phyloP scores from a whole-genome alignment of 2,329 filamentous ascomycete species.

The Cytospora piceae region DNA sequence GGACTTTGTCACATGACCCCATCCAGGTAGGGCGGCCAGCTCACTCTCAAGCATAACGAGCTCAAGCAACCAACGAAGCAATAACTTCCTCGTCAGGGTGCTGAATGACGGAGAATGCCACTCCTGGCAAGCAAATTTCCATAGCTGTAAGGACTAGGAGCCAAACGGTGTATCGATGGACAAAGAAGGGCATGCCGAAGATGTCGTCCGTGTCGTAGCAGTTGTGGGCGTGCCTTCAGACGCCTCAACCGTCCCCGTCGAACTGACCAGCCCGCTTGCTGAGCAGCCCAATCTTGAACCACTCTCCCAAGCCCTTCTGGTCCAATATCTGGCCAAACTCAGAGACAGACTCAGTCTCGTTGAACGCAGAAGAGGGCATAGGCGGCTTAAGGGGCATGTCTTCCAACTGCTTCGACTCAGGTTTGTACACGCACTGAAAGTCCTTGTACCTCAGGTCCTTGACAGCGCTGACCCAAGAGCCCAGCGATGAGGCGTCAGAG shows the following conservation, averaged over 20 bases:
- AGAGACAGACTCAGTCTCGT: slow-evolving; percentile 66
- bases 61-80: slow-evolving; percentile 42
- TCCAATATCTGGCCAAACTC: slow-evolving; percentile 68
- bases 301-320: slow-evolving; percentile 57
- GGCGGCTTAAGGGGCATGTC: not conserved
- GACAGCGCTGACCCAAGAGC: slow-evolving; percentile 66
- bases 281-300: slow-evolving; percentile 48
- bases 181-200: slow-evolving; percentile 72
- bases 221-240: no score
- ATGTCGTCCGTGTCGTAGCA: slow-evolving; percentile 41
- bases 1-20: slow-evolving; percentile 59
- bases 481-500: slow-evolving; percentile 54
- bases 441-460: slow-evolving; percentile 73
- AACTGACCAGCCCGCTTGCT: slow-evolving; percentile 30
- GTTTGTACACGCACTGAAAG: slow-evolving; percentile 65
- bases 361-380: slow-evolving; percentile 40
- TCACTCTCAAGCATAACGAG: slow-evolving; percentile 62
- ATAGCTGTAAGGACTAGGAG: slow-evolving; percentile 66
- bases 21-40: slow-evolving; percentile 45
- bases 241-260: slow-evolving; percentile 19
- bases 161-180: slow-evolving; percentile 68
- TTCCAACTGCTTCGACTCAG: slow-evolving; percentile 40
- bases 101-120: slow-evolving; percentile 58
- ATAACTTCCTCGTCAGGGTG: slow-evolving; percentile 47
- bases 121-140: slow-evolving; percentile 66